phyloP scores from a whole-genome alignment of 2,329 filamentous ascomycete species.

The Bipolaris victoriae region DNA sequence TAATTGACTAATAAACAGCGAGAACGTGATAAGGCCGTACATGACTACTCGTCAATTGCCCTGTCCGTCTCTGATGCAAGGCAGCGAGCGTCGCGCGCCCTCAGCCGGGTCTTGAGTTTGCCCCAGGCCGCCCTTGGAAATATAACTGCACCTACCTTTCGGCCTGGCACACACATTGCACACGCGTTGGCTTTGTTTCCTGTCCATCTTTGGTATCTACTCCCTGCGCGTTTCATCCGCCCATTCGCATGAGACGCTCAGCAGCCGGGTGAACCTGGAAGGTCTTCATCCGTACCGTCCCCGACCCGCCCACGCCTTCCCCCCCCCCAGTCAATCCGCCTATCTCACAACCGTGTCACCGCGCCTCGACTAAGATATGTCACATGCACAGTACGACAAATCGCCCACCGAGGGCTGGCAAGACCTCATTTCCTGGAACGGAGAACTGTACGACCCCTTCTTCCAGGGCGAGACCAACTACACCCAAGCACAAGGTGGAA shows the following conservation, averaged over 20 bases:
- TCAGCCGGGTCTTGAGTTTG: conserved; percentile 23
- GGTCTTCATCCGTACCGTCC: background rate
- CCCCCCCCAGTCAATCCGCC: background rate
- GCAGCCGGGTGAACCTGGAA: conserved; percentile 12
- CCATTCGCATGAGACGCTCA: conserved; percentile 18
- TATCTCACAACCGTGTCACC: background rate
- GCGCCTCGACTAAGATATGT: conserved; percentile 16
- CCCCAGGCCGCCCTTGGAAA: conserved; percentile 10
- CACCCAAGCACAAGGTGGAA: conserved; percentile 12
- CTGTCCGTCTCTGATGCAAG: conserved; percentile 17
- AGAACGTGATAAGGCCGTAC: conserved; percentile 27
- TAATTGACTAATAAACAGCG: conserved; percentile 25
- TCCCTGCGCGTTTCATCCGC: background rate
- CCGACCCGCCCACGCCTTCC: background rate
- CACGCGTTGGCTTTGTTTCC: background rate
- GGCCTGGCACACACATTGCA: conserved; percentile 6
- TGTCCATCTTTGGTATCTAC: background rate
- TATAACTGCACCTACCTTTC: conserved; percentile 23
- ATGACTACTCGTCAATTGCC: conserved; percentile 27
- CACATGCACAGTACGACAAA: conserved; percentile 22
- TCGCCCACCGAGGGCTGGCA: conserved; percentile 37
- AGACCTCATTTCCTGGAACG: conserved; percentile 39
- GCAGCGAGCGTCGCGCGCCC: conserved; percentile 13
- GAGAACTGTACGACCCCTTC: conserved; percentile 36
- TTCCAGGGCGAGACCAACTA: conserved; percentile 32